Conservation (phyloP, 83 land plant genomes). For the Picea mariana region DNA sequence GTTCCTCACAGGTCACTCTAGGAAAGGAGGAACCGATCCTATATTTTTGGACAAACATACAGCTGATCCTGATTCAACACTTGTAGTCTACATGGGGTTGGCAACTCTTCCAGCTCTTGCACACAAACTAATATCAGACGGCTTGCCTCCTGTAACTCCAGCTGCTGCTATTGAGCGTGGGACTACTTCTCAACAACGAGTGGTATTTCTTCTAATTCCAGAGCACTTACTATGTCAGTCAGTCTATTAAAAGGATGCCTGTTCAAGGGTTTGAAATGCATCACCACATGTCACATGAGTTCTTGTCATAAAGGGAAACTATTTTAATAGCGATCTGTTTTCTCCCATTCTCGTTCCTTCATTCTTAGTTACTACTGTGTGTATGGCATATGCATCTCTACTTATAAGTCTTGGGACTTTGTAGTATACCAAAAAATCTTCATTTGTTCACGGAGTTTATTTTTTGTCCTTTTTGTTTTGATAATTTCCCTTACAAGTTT, state of each 20-base stretch:
- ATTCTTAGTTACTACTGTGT: not conserved
- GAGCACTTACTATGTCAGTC: not conserved
- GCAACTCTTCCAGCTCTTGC: constrained; percentile 86
- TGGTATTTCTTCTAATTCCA: constrained; percentile 32
- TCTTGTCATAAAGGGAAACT: not conserved
- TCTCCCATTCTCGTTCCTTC: not conserved
- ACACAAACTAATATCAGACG: constrained; percentile 67
- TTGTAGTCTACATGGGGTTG: constrained; percentile 97
- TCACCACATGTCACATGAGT: too few species aligned
- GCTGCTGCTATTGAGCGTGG: constrained; percentile 94
- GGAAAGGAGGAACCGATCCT: constrained; percentile 97
- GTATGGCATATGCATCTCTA: not conserved
- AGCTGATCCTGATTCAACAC: constrained; percentile 95
- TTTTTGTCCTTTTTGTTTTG: not conserved
- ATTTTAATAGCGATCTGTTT: not conserved
- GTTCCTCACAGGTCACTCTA: constrained; percentile 95
- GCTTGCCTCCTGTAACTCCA: constrained; percentile 77
- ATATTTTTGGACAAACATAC: constrained; percentile 85
- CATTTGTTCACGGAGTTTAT: too few species aligned
- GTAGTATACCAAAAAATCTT: not conserved
- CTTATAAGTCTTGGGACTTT: not conserved
- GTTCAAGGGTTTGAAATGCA: constrained; percentile 7
- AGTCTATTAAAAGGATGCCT: constrained; percentile 4
- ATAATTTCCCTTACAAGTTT: not conserved
- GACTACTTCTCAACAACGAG: constrained; percentile 90